Evolutionary conservation across 2,329 filamentous ascomycete species (phyloP), one percentile per base, ranked within the genome.

Genomic region (Diaporthe aspalathi): DNA sequence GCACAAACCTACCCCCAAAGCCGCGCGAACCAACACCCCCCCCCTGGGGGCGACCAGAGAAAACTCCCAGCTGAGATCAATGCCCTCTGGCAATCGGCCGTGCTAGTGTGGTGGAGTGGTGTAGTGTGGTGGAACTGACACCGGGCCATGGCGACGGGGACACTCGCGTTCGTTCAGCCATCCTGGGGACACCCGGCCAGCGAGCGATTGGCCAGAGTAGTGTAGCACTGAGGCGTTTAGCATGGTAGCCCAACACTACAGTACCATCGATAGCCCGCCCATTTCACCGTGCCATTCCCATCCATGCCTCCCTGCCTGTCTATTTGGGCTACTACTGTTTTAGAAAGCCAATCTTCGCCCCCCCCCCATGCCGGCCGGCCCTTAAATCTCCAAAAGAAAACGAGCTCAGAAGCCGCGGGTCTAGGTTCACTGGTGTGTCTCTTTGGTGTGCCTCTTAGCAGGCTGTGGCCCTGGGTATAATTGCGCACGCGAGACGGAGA

Each of bases 211-310:
- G 49, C n/a, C n/a, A 43, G n/a, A 20, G 17, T 45, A 65, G 60
- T 35, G 60, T 65, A 65, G 60, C 24, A 65, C 29, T 45, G 43
- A 50, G 45, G 29, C 60, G 60, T 50, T 65, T 65, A 65, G 60
- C 60, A 65, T 38, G 27, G 60, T 50, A 38, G 43, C 60, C 60
- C 60, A 62, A 65, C 17, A 35, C 47, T 14, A 35, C 32, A 5
- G 32, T n/a, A n/a, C n/a, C n/a, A n/a, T n/a, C n/a, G n/a, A 32
- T 5, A 32, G 8, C 8, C 32, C 32, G 8, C 5, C 32, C 32
- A 8, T 8, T 8, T 32, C 32, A n/a, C 32, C 32, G 32, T 32
- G 32, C 32, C 32, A 32, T 32, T 32, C 9, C 40, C 57, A 47
- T 49, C 43, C 43, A 7, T 54, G 20, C 38, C n/a, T 24, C 35